Conservation (phyloP, 169 alveolate genomes). For the Blepharisma undulans region DNA sequence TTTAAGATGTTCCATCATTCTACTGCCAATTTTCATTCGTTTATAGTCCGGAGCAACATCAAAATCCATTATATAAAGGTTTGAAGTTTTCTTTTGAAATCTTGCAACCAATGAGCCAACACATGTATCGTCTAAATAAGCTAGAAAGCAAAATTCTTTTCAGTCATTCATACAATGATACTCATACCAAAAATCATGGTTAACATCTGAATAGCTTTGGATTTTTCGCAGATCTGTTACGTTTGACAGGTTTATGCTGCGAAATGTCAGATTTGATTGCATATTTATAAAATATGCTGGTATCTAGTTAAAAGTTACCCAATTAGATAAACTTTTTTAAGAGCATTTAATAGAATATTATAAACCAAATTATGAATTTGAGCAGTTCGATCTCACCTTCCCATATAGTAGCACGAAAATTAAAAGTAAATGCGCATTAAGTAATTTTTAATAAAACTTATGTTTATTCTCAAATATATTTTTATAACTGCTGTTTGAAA, state of each 20-base stretch:
- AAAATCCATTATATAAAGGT: background rate
- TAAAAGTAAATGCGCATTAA: no score
- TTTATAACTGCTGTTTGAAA: no score
- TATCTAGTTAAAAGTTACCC: no score
- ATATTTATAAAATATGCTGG: no score
- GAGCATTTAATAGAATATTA: no score
- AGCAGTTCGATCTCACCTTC: no score
- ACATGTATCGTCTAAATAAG: background rate
- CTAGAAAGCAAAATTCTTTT: background rate
- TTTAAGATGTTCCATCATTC: background rate
- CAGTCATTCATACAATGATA: background rate
- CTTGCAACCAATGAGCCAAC: background rate
- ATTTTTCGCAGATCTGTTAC: background rate
- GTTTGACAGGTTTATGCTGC: background rate
- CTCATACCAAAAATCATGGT: background rate
- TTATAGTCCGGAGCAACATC: background rate
- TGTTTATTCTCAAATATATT: no score
- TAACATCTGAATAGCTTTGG: background rate
- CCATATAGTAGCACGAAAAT: no score
- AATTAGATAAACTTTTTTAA: no score
- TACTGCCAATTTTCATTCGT: background rate
- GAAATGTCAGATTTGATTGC: background rate
- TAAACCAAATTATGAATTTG: no score
- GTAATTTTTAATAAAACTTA: no score
- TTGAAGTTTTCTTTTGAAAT: background rate